Base-by-base conservation (phyloP, 805 yeast species). In the Candida argentea region DNA sequence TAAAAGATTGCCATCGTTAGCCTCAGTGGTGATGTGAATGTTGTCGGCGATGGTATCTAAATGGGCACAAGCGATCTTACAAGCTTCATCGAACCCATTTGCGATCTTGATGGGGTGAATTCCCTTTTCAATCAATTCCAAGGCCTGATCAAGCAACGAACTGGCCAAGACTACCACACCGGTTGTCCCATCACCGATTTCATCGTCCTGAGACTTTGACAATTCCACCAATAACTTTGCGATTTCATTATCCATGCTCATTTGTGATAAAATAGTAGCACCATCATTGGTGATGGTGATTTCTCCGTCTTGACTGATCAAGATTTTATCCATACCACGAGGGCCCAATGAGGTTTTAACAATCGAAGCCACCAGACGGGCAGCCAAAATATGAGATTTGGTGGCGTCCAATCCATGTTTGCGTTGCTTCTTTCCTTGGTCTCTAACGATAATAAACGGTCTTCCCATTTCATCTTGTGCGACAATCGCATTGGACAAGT, bases 401-500 rank as follows among this genome's bases (percentile, higher is more conserved):
- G 66, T 60, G 26, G 68, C 68, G 39, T 62, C 68, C 26, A 56
- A 36, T 8, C 68, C 68, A 34, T 61, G 67, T 33, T 58, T 61
- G 71, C 55, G 75, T 67, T 36, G 96, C 86, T 52, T 91, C 85
- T 55, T 52, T 20, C 73, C 75, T 48, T 59, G 73, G 52, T 91
- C 99, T 52, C 91, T 76, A 30, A 91, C 99, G 52, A 91, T 91
- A 50, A 91, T 89, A 53, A 91, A 85, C 13, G 99, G 99, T 57
- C 98, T 78, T 13, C 99, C 99, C 87, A 82, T 84, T 57, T 91
- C 99, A 55, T 91, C 99, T 58, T 89, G 98, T 3, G 98, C 97
- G 65, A 91, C 85, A 45, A 91, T 86, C 57, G 98, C 98, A 49
- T 93, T 91, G 42, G 97, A 87, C 70, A 91, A 66, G 55, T 91